phyloP scores from a whole-genome alignment of 257 asterid genomes.

The Cruciata laevipes region DNA sequence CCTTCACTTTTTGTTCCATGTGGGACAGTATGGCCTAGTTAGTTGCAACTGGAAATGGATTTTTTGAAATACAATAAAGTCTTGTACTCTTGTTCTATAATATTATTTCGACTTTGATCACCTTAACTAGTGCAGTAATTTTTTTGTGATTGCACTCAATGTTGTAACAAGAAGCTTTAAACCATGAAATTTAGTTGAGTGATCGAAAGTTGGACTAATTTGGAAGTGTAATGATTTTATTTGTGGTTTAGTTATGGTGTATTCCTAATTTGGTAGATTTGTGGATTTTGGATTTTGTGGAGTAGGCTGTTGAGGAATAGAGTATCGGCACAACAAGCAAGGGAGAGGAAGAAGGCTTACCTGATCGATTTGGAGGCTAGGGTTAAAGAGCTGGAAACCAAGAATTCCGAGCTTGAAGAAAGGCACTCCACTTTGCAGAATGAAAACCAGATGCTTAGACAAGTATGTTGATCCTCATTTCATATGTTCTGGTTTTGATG shows the following conservation, averaged over 20 bases:
- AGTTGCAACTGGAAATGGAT: too few species aligned
- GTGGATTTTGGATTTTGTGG: constrained; percentile 9
- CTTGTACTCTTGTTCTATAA: not conserved
- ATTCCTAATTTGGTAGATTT: constrained; percentile 13
- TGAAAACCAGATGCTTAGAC: constrained; percentile 98
- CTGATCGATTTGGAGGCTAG: constrained; percentile 80
- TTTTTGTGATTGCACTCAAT: too few species aligned
- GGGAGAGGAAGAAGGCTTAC: constrained; percentile 98
- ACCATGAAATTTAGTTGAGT: not conserved
- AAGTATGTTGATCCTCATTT: constrained; percentile 33
- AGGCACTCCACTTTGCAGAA: constrained; percentile 86
- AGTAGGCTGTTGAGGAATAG: constrained; percentile 91
- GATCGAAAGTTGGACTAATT: not conserved
- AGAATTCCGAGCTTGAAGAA: constrained; percentile 95
- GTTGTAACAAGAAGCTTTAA: too few species aligned
- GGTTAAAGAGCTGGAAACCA: constrained; percentile 83
- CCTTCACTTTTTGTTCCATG: not conserved
- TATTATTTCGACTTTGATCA: not conserved
- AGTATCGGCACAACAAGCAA: constrained; percentile 99
- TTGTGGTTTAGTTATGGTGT: not conserved
- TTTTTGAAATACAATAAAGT: not conserved
- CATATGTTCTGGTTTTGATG: not conserved
- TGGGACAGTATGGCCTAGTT: not conserved
- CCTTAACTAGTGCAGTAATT: too few species aligned
- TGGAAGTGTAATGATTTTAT: not conserved